phyloP scores from a whole-genome alignment of 1,284 basidiomycete genomes.

The Austroboletus novae-zelandiae region DNA sequence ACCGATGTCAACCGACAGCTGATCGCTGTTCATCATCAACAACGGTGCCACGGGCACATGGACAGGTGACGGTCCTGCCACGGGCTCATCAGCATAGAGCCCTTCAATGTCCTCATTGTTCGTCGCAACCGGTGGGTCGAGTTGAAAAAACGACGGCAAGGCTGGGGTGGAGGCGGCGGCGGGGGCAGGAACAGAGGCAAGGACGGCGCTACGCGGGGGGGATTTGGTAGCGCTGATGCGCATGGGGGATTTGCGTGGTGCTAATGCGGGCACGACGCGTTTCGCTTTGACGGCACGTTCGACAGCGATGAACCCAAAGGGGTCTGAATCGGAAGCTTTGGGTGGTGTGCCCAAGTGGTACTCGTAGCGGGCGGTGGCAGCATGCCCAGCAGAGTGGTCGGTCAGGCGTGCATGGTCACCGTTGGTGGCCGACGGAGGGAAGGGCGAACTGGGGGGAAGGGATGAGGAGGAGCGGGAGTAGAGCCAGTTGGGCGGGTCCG shows the following conservation, averaged over 20 bases:
- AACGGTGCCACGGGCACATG: constrained; percentile 19
- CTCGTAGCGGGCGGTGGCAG: constrained; percentile 11
- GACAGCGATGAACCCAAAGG: constrained; percentile 43
- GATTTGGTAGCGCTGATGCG: constrained; percentile 18
- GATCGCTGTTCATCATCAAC: constrained; percentile 21
- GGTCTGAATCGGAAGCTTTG: constrained; percentile 36
- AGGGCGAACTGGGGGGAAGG: constrained; percentile 34
- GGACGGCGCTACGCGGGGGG: constrained; percentile 22
- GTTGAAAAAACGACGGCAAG: constrained; percentile 17
- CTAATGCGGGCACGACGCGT: constrained; percentile 4
- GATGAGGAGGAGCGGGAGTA: constrained; percentile 24
- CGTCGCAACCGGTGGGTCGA: constrained; percentile 23
- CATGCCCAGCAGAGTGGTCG: neutral
- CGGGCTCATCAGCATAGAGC: constrained; percentile 28
- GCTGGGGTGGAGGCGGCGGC: neutral
- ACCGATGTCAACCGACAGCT: constrained; percentile 1
- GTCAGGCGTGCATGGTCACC: constrained; percentile 5
- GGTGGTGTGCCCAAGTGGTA: constrained; percentile 22
- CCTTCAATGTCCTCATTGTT: constrained; percentile 34
- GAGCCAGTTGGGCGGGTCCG: constrained; percentile 34
- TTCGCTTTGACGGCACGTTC: constrained; percentile 38
- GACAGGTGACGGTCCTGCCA: constrained; percentile 25
- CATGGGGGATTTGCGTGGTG: constrained; percentile 6
- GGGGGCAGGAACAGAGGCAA: constrained; percentile 8
- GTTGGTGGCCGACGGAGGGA: constrained; percentile 27